Conservation (phyloP, 345 rosid species). For the Fremontodendron californicum region DNA sequence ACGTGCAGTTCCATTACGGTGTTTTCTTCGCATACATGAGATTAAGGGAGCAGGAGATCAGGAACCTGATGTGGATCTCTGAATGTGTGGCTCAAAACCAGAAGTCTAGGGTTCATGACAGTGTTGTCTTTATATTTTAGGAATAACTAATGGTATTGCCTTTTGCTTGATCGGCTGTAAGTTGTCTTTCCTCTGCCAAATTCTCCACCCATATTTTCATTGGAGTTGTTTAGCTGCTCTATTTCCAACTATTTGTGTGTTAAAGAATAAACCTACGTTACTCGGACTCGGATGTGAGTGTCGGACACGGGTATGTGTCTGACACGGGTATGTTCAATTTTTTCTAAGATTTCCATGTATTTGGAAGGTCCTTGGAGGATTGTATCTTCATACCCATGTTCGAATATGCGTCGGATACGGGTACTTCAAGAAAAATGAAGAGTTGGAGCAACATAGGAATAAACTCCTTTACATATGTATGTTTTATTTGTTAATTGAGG, state of each 20-base stretch:
- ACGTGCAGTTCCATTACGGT: constrained; percentile 80
- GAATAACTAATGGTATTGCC: background rate
- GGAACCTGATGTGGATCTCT: constrained; percentile 96
- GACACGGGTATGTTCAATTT: too few species aligned
- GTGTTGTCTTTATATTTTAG: constrained; percentile 88
- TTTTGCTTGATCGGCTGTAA: constrained; percentile 11
- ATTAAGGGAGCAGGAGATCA: constrained; percentile 95
- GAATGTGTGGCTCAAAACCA: constrained; percentile 99
- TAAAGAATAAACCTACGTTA: constrained; percentile 15
- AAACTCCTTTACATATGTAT: background rate
- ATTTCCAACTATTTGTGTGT: constrained; percentile 3
- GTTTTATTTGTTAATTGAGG: background rate
- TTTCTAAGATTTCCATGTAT: too few species aligned
- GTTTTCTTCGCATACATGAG: constrained; percentile 97
- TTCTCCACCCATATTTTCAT: background rate
- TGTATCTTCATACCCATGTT: too few species aligned
- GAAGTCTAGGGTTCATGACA: constrained; percentile 95
- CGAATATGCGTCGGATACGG: too few species aligned
- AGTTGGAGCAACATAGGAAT: too few species aligned
- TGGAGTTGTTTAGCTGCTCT: constrained; percentile 13
- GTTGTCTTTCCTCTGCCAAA: background rate
- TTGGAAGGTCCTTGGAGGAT: too few species aligned
- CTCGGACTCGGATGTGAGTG: too few species aligned
- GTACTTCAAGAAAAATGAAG: too few species aligned
- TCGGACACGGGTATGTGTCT: too few species aligned